Conservation (phyloP, 305 asterid genomes). For the Euphrasia arctica region DNA sequence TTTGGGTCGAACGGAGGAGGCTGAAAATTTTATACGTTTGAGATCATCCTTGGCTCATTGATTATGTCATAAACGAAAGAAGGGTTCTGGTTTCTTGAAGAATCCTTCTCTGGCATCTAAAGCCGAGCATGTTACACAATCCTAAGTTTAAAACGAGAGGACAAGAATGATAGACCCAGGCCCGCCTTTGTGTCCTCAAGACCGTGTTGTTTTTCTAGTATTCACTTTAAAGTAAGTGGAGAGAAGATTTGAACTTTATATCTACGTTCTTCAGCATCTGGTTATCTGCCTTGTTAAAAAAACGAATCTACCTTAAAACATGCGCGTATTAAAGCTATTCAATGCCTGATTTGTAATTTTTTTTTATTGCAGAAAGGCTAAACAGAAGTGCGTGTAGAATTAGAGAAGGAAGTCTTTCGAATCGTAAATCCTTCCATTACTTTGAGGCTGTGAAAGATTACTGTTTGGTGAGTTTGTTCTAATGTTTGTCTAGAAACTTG, state of each 20-base stretch:
- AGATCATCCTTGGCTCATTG: slow-evolving; percentile 40
- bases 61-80: neutral
- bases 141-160: neutral
- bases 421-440: slow-evolving; percentile 34
- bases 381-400: slow-evolving; percentile 26
- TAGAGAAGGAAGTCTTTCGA: slow-evolving; percentile 29
- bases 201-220: neutral
- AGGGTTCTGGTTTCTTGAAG: slow-evolving; percentile 5
- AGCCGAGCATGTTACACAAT: neutral
- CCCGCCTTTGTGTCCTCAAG: neutral
- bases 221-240: neutral
- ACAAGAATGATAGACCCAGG: neutral
- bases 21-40: slow-evolving; percentile 46
- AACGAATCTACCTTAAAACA: neutral
- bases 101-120: neutral
- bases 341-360: slow-evolving; percentile 2
- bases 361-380: slow-evolving; percentile 42
- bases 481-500: neutral
- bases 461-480: slow-evolving; percentile 40
- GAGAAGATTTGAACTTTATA: neutral
- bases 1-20: slow-evolving; percentile 60
- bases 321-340: neutral
- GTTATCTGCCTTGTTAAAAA: neutral
- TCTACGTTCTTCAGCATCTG: neutral
- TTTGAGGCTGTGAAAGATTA: slow-evolving; percentile 50